Evolutionary conservation across 2,329 filamentous ascomycete species (phyloP).

Genomic region (Cladobotryum protrusum): DNA sequence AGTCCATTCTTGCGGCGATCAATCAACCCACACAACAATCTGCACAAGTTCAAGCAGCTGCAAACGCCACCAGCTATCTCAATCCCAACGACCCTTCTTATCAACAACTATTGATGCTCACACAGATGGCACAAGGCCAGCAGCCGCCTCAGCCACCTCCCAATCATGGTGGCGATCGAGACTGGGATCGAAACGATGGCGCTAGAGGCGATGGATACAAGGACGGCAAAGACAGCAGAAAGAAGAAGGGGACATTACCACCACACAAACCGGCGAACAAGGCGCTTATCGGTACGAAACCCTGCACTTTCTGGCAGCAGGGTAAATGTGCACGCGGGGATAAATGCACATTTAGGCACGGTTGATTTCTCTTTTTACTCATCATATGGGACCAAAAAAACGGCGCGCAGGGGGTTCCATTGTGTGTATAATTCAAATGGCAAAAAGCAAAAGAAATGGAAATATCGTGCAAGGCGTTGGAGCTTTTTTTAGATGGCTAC

Average conservation of each 20-base stretch:
- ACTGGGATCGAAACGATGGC: constrained; percentile 29
- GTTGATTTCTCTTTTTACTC: constrained; percentile 25
- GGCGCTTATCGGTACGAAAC: constrained; percentile 57
- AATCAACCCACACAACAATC: constrained; percentile 28
- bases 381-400: too few species aligned
- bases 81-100: constrained; percentile 36
- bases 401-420: too few species aligned
- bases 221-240: constrained; percentile 32
- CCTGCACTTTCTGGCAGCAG: constrained; percentile 64
- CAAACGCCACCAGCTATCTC: constrained; percentile 20
- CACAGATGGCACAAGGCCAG: constrained; percentile 31
- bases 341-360: constrained; percentile 68
- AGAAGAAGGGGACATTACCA: constrained; percentile 35
- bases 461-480: constrained; percentile 7
- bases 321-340: constrained; percentile 68
- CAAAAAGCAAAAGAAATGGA: background rate
- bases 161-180: constrained; percentile 26
- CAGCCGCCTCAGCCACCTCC: constrained; percentile 20
- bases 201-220: constrained; percentile 26
- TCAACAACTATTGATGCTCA: constrained; percentile 34
- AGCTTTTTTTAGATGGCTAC: constrained; percentile 2
- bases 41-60: constrained; percentile 13
- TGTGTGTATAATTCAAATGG: background rate
- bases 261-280: constrained; percentile 45
- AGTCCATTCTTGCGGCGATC: constrained; percentile 39